Conservation (phyloP, 371 early-diverging fungal species). For the Mucor racemosus region DNA sequence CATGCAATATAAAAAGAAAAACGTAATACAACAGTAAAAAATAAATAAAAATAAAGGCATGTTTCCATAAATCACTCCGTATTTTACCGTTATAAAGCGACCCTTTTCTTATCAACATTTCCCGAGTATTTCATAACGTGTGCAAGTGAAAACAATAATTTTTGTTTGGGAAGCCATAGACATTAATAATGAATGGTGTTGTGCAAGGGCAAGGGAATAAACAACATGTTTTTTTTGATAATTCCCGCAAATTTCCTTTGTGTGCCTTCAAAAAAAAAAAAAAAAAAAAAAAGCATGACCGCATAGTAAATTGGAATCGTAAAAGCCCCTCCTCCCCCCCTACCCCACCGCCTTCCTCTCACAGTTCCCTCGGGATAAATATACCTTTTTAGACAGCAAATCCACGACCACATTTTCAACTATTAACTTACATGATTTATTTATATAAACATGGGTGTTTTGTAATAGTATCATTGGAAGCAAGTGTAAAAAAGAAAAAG, state of each 20-base stretch:
- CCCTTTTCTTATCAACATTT: not conserved
- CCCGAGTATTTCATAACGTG: not conserved
- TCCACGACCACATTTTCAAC: not conserved
- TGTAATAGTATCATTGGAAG: too few species aligned
- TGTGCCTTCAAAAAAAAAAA: not conserved
- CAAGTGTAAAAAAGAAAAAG: too few species aligned
- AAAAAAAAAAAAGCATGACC: not conserved
- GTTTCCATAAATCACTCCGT: not conserved
- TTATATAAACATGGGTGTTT: not conserved
- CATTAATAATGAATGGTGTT: not conserved
- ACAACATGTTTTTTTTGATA: not conserved
- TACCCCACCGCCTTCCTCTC: not conserved
- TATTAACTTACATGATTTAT: not conserved
- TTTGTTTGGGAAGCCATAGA: not conserved
- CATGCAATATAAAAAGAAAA: not conserved
- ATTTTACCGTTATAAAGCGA: not conserved
- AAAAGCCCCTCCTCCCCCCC: not conserved
- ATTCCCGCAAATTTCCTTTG: conserved; percentile 10
- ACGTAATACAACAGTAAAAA: not conserved
- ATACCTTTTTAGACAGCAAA: not conserved
- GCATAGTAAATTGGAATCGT: not conserved
- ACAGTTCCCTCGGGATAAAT: not conserved
- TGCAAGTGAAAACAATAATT: not conserved
- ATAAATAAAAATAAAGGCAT: too few species aligned
- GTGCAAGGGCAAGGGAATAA: not conserved